Conservation (phyloP, 495 filamentous ascomycete species). For the Bacidia rubella region DNA sequence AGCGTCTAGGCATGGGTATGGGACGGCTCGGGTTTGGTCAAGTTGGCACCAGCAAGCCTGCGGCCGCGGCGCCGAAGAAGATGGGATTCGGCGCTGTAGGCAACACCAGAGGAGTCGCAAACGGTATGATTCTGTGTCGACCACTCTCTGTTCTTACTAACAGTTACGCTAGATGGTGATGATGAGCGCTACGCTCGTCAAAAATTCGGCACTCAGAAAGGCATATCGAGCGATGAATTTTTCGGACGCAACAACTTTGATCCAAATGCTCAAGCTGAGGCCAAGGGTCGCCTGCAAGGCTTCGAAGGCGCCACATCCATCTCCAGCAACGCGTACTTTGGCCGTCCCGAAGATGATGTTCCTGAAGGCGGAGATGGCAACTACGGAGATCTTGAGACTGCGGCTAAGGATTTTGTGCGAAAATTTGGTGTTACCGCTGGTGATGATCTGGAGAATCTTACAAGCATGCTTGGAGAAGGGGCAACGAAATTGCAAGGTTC, state of each 20-base stretch:
- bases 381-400: slow-evolving; percentile 79
- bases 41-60: slow-evolving; percentile 50
- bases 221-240: slow-evolving; percentile 95
- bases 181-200: slow-evolving; percentile 58
- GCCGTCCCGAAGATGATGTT: slow-evolving; percentile 63
- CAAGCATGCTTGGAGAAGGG: slow-evolving; percentile 68
- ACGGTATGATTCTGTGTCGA: slow-evolving; percentile 47
- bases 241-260: slow-evolving; percentile 86
- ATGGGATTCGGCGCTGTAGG: slow-evolving; percentile 82
- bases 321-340: slow-evolving; percentile 93
- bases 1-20: slow-evolving; percentile 85
- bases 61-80: slow-evolving; percentile 51
- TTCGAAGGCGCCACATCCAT: slow-evolving; percentile 90
- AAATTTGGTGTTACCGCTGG: slow-evolving; percentile 90
- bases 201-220: slow-evolving; percentile 87
- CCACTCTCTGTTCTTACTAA: slow-evolving; percentile 6
- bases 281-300: slow-evolving; percentile 69
- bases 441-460: slow-evolving; percentile 86
- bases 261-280: slow-evolving; percentile 65
- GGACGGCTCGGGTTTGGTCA: slow-evolving; percentile 83
- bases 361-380: slow-evolving; percentile 40
- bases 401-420: slow-evolving; percentile 86
- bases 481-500: slow-evolving; percentile 66
- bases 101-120: slow-evolving; percentile 47
- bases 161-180: slow-evolving; percentile 38